Conservation (phyloP, 495 filamentous ascomycete species). For the Penicillium daleae region DNA sequence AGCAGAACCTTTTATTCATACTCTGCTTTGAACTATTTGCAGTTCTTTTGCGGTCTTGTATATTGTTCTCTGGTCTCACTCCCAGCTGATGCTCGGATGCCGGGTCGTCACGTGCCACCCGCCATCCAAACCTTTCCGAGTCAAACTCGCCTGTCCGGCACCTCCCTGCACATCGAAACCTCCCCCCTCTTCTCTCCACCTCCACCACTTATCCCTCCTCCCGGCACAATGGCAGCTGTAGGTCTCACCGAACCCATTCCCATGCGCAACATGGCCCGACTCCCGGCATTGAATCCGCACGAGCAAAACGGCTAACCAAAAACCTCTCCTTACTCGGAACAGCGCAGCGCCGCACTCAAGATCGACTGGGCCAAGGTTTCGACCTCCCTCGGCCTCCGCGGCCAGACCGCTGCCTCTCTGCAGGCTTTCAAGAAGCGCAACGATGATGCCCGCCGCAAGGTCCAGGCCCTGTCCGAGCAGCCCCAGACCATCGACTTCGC, state of each 20-base stretch:
- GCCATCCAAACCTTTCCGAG: conserved; percentile 53
- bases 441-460: conserved; percentile 95
- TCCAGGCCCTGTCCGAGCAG: conserved; percentile 75
- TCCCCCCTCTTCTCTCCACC: conserved; percentile 44
- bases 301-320: conserved; percentile 16
- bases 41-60: background rate
- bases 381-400: conserved; percentile 91
- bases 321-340: conserved; percentile 38
- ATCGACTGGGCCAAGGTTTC: conserved; percentile 96
- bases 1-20: background rate
- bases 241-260: conserved; percentile 56
- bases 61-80: background rate
- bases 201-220: conserved; percentile 48
- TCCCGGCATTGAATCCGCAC: conserved; percentile 11
- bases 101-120: conserved; percentile 50
- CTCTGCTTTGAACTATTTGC: background rate
- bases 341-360: conserved; percentile 98
- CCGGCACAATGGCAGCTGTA: conserved; percentile 85
- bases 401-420: conserved; percentile 86
- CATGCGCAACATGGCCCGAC: conserved; percentile 11
- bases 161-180: conserved; percentile 45
- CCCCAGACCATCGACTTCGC: conserved; percentile 87
- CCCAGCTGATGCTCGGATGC: conserved; percentile 34
- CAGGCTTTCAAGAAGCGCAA: conserved; percentile 99
- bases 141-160: conserved; percentile 46